phyloP scores from a whole-genome alignment of 139 green algal genomes.

The Pleodorina starrii region DNA sequence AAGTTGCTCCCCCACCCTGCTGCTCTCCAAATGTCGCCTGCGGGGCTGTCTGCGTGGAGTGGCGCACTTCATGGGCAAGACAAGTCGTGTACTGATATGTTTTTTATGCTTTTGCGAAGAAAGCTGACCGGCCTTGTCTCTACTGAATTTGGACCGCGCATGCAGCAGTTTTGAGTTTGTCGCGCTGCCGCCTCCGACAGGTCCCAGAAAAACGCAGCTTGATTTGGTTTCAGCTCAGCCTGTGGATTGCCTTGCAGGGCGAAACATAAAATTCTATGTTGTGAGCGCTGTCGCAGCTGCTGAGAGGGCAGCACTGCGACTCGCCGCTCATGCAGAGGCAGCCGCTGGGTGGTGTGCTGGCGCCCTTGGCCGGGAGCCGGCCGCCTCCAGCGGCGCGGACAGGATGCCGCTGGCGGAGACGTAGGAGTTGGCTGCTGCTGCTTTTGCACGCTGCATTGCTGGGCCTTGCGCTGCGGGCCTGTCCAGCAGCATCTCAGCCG shows the following conservation, averaged over 20 bases:
- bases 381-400: background rate
- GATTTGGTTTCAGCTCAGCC: background rate
- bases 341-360: background rate
- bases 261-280: slow-evolving; percentile 5
- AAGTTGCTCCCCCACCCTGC: no score
- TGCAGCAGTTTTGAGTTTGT: background rate
- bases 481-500: background rate
- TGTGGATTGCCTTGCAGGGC: background rate
- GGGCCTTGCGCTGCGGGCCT: background rate
- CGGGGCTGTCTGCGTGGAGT: no score
- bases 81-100: no score
- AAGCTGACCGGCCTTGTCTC: no score
- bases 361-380: background rate
- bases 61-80: no score
- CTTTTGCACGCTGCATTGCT: background rate
- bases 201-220: background rate
- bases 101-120: no score
- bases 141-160: slow-evolving; percentile 12
- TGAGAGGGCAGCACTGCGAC: background rate
- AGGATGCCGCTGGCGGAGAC: background rate
- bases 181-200: background rate
- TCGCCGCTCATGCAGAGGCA: slow-evolving; percentile 12
- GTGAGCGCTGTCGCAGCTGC: background rate
- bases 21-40: no score
- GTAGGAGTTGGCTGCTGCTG: background rate